Base-by-base conservation (phyloP, 106 monocot genomes). In the Chionographis japonica region DNA sequence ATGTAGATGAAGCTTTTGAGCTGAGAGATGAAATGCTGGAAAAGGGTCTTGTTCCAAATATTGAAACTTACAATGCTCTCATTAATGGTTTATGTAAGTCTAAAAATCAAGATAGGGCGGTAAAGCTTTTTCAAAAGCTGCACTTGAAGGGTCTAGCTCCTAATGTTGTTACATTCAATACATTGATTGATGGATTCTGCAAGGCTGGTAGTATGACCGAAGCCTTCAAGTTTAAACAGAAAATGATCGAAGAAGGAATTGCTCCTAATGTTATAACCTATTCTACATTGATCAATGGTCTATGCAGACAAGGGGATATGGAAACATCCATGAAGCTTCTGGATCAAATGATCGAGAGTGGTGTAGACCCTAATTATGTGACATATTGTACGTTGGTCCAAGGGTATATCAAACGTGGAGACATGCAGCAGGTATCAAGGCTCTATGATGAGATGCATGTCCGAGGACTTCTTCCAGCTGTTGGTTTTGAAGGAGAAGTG, bases 21-120 rank as follows among this genome's bases (percentile, higher is more conserved):
- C 70, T 91, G 38, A 74, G 88, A 37, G 88, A 95, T 84, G 86
- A 86, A 62, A 91, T 95, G 95, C 59, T 86, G 15, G 77, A 14
- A 56, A 81, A 65, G 12, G 95, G 91, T 43, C 27, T 88, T 12
- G 12, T 61, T 42, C 91, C 95, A 37, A 75, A 80, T 63, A 74
- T 95, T 70, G 79, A 79, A 16, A 84, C 86, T 11, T 95, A 95
- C 35, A 95, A 95, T 89, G 72, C 95, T 65, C 88, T 95, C 19
- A 81, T 95, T 13, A 81, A 86, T 91, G 95, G 95, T 60, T 68
- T 95, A n/a, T 91, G 88, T 72, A 95, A 88, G 65, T 91, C 88
- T 50, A 84, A 86, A 50, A 86, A 91, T 75, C 46, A 91, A 55
- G 79, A 84, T 50, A 88, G 95, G 66, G 95, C 91, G 46, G 61